Evolutionary conservation across 352 stramenopile species (phyloP).

Genomic region (Pythium periplocum): DNA sequence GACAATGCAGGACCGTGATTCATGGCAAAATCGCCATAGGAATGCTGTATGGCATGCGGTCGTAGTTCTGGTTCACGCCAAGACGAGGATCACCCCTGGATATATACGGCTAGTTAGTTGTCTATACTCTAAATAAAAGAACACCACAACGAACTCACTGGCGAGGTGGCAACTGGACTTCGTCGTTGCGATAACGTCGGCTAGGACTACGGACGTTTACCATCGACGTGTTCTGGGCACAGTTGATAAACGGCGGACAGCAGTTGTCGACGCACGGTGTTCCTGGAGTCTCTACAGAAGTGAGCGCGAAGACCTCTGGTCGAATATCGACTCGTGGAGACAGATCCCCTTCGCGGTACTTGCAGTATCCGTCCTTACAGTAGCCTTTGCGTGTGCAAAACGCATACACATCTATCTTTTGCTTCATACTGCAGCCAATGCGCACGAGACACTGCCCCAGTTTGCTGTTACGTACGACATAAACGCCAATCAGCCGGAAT

Average conservation of each 20-base stretch:
- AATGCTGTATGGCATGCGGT: conserved; percentile 75
- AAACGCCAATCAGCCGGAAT: not conserved
- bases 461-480: conserved; percentile 30
- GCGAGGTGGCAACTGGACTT: conserved; percentile 43
- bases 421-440: conserved; percentile 56
- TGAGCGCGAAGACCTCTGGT: conserved; percentile 54
- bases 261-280: conserved; percentile 64
- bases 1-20: not conserved
- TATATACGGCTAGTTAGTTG: not conserved
- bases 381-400: conserved; percentile 73
- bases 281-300: conserved; percentile 40
- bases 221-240: conserved; percentile 44
- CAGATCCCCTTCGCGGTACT: conserved; percentile 53
- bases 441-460: conserved; percentile 54
- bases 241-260: conserved; percentile 35
- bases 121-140: conserved; percentile 1
- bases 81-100: conserved; percentile 57
- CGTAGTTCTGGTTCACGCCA: conserved; percentile 71
- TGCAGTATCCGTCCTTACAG: conserved; percentile 78
- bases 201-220: conserved; percentile 30
- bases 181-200: conserved; percentile 48
- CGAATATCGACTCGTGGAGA: conserved; percentile 46
- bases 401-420: conserved; percentile 54
- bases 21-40: conserved; percentile 55
- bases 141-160: conserved; percentile 32